Conservation (phyloP, 495 filamentous ascomycete genomes). For the Tetracladium marchalianum region DNA sequence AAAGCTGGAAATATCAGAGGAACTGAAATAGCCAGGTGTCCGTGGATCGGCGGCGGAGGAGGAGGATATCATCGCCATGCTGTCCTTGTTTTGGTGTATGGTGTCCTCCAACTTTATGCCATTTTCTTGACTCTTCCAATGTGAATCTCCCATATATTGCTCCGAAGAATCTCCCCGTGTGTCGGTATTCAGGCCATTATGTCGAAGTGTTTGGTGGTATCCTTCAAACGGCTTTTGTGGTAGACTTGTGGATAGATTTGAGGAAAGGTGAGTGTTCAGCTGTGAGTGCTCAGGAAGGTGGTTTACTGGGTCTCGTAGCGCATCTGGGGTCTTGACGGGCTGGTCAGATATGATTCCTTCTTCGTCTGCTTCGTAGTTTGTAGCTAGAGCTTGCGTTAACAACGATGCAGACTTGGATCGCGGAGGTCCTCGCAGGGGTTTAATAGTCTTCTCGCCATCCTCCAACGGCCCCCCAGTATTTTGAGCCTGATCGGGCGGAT, state of each 20-base stretch:
- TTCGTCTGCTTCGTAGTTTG: conserved; percentile 9
- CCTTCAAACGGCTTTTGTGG: not conserved
- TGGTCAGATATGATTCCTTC: not conserved
- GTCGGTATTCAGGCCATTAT: conserved; percentile 7
- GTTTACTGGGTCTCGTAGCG: not conserved
- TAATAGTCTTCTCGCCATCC: conserved; percentile 10
- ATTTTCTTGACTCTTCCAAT: not conserved
- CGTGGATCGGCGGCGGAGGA: not conserved
- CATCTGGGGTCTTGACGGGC: not conserved
- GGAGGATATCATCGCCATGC: not conserved
- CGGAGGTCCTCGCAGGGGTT: conserved; percentile 6
- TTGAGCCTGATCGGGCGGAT: no score
- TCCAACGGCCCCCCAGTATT: conserved; percentile 13
- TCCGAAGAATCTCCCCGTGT: not conserved
- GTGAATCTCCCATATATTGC: not conserved
- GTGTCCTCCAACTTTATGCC: not conserved
- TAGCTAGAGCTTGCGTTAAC: conserved; percentile 17
- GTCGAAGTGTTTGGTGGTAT: not conserved
- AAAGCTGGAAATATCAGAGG: conserved; percentile 3
- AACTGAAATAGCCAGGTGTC: conserved; percentile 8
- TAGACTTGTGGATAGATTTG: not conserved
- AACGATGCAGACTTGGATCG: conserved; percentile 15
- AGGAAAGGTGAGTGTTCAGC: not conserved
- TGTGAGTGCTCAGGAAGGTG: not conserved
- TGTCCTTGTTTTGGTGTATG: not conserved